phyloP scores from a whole-genome alignment of 1,284 basidiomycete genomes.

The Blastosporella zonata region DNA sequence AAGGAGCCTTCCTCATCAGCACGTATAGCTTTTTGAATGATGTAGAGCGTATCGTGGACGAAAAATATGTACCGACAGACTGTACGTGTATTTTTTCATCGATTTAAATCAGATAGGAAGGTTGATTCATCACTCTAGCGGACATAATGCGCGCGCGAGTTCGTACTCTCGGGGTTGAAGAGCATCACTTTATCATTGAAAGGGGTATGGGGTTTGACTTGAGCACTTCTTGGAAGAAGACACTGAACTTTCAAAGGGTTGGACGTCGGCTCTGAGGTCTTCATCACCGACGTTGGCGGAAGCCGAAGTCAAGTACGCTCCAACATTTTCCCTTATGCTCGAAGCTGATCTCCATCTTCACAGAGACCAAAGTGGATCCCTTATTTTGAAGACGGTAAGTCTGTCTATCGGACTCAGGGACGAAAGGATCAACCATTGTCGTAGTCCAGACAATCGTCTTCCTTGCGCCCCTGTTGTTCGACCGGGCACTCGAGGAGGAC shows the following conservation, averaged over 20 bases:
- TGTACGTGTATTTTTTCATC: conserved; percentile 30
- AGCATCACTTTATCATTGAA: conserved; percentile 58
- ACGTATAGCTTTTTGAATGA: conserved; percentile 60
- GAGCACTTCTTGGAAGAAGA: not conserved
- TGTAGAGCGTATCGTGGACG: conserved; percentile 50
- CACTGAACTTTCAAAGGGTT: conserved; percentile 18
- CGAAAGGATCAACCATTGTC: not conserved
- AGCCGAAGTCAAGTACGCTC: conserved; percentile 46
- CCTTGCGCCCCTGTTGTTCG: conserved; percentile 44
- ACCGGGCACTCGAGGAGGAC: conserved; percentile 44
- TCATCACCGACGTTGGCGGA: conserved; percentile 70
- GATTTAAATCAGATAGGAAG: not conserved
- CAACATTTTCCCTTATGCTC: not conserved
- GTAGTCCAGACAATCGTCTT: conserved; percentile 48
- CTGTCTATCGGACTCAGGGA: not conserved
- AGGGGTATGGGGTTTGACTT: conserved; percentile 33
- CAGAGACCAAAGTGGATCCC: conserved; percentile 63
- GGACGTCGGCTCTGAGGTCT: conserved; percentile 50
- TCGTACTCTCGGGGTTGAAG: conserved; percentile 66
- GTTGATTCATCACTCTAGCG: conserved; percentile 26
- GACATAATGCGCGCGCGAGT: conserved; percentile 67
- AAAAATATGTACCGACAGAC: conserved; percentile 56
- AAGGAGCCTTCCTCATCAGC: not conserved
- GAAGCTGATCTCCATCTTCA: not conserved
- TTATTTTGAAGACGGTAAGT: conserved; percentile 59